Percentiles rank a stretch among this genome's conserved stretches.
phyloP scores from a whole-genome alignment of 2,329 filamentous ascomycete species.

The Alternaria conjuncta region DNA sequence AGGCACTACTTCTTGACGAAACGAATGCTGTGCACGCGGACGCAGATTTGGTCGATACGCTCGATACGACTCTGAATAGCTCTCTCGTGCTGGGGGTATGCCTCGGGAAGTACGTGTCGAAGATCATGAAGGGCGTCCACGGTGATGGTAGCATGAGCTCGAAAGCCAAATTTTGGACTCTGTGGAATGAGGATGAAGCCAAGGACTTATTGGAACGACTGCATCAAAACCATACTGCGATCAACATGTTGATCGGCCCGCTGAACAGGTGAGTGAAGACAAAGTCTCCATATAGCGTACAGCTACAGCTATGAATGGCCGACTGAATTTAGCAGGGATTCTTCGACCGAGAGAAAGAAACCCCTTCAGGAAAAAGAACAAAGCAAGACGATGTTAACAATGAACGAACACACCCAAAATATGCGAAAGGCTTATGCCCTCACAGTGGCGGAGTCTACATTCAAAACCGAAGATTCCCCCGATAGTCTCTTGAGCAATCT shows the following conservation, averaged over 20 bases:
- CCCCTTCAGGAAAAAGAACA: not conserved
- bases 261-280: not conserved
- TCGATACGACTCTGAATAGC: not conserved
- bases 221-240: not conserved
- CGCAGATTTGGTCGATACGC: not conserved
- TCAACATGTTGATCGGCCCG: not conserved
- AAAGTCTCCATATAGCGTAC: not conserved
- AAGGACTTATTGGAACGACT: not conserved
- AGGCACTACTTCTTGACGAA: not conserved
- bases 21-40: not conserved
- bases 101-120: not conserved
- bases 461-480: not conserved
- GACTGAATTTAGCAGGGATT: not conserved
- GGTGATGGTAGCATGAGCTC: not conserved
- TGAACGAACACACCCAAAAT: conserved; percentile 8
- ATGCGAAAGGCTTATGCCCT: conserved; percentile 14
- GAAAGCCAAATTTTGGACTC: not conserved
- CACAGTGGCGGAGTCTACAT: conserved; percentile 20
- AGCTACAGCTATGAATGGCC: not conserved
- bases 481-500: not conserved
- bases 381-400: conserved; percentile 4
- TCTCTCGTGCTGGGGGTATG: not conserved
- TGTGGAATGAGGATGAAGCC: not conserved
- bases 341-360: conserved; percentile 6
- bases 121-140: not conserved